Base-by-base conservation (phyloP, 345 rosid genomes). In the Salix udensis region DNA sequence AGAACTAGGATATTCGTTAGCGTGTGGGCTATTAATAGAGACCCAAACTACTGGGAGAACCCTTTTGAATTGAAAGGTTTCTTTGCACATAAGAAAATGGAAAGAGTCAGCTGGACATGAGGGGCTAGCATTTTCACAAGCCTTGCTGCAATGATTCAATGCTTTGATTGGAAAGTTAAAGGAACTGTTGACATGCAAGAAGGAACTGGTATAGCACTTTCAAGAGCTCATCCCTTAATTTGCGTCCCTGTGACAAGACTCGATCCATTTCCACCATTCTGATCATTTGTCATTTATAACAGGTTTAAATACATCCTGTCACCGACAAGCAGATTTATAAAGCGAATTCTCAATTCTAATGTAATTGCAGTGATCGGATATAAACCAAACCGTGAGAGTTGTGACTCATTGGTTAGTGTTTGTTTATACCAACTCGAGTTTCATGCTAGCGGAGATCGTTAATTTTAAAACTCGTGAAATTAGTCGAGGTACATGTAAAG, bases 31-130 rank as follows among this genome's bases (percentile, higher is more conserved):
- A 76, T 88, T 8, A 89, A 91, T 8, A 81, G 91, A 71, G 95
- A 91, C 68, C 89, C 91, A 1, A 76, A 78, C 26, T 66, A 75
- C 53, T 90, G 94, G 94, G 88, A 90, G 68, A 83, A 82, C 16
- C 91, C 91, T 12, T 75, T 86, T 70, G 88, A 87, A 67, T 90
- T 92, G 91, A 89, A 76, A 88, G 97, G 81, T 92, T 92, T 72
- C 23, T 75, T 7, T 72, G 21, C 19, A 77, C 18, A 18, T 70
- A 77, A 21, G 74, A 37, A 18, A 68, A 78, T 42, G 77, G 53
- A 40, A 71, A 37, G 79, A 80, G 72, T 15, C 77, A 78, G 73
- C 8, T 87, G 75, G 93, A 87, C 39, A 81, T 88, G 62, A 86
- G 82, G 74, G 93, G 89, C 26, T 83, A 89, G 66, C 73, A 77